Evolutionary conservation across 805 yeast genomes (phyloP).

Genomic region (Candida tammaniensis): DNA sequence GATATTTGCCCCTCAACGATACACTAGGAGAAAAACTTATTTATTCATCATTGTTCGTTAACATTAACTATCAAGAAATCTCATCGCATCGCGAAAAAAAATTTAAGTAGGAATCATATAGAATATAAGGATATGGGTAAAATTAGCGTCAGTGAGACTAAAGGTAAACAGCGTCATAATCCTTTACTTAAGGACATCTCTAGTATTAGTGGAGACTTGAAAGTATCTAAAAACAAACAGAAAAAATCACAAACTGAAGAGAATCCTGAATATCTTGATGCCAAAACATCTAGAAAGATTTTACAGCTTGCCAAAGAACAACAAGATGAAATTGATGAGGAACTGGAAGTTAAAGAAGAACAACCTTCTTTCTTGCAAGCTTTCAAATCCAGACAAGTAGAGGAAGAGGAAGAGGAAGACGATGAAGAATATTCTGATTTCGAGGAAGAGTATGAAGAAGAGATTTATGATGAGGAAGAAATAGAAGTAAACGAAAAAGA

Average conservation of each 20-base stretch:
- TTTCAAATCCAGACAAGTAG: constrained; percentile 19
- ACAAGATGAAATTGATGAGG: constrained; percentile 81
- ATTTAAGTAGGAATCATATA: neutral
- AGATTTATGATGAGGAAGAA: constrained; percentile 53
- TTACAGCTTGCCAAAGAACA: constrained; percentile 88
- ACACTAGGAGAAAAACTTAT: constrained; percentile 72
- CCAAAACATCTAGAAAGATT: constrained; percentile 79
- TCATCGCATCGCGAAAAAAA: constrained; percentile 7
- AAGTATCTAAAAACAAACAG: constrained; percentile 35
- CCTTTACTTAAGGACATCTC: constrained; percentile 78
- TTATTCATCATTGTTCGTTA: constrained; percentile 49
- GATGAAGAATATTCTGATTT: constrained; percentile 57
- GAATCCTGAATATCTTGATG: constrained; percentile 65
- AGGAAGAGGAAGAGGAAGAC: constrained; percentile 35
- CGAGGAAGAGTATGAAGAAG: constrained; percentile 55
- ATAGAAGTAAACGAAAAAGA: constrained; percentile 75
- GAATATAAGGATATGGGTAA: constrained; percentile 57
- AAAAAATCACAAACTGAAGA: constrained; percentile 37
- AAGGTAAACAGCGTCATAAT: constrained; percentile 67
- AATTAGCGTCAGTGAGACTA: constrained; percentile 47
- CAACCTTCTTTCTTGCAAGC: constrained; percentile 21
- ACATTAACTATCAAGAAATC: constrained; percentile 1
- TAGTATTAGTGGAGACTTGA: constrained; percentile 70
- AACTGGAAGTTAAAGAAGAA: constrained; percentile 25
- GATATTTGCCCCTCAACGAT: constrained; percentile 78